phyloP scores from a whole-genome alignment of 73 alveolate genomes.

The Stentor roeselii region DNA sequence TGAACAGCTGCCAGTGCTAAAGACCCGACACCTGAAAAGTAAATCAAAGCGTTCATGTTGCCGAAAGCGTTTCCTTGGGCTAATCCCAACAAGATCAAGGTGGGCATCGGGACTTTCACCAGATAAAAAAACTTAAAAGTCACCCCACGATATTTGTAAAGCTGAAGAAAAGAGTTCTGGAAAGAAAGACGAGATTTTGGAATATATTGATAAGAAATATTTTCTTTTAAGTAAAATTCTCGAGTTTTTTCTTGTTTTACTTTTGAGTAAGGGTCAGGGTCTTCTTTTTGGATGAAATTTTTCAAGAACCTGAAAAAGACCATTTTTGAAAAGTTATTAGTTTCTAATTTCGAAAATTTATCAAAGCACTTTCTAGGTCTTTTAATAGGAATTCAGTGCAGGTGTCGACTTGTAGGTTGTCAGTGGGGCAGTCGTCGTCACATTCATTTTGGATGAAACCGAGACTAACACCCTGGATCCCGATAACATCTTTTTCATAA shows the following conservation, averaged over 20 bases:
- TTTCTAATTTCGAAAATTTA: no score
- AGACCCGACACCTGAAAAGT: background rate
- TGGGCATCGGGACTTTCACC: background rate
- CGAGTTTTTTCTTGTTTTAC: background rate
- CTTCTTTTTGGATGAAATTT: no score
- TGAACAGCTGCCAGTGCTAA: background rate
- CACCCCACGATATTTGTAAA: background rate
- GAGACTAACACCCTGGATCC: background rate
- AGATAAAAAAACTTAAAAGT: background rate
- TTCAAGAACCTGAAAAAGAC: no score
- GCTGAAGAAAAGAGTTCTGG: background rate
- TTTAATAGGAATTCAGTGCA: background rate
- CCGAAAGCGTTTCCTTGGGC: background rate
- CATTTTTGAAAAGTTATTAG: no score
- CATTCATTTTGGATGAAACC: background rate
- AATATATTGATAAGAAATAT: background rate
- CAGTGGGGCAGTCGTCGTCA: constrained; percentile 23
- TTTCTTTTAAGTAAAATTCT: background rate
- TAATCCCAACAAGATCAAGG: background rate
- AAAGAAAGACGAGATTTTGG: background rate
- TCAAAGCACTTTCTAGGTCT: background rate
- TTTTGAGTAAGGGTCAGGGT: constrained; percentile 16
- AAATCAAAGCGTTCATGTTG: background rate
- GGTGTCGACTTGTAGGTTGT: background rate
- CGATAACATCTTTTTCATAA: background rate